phyloP scores from a whole-genome alignment of 768 basidiomycete genomes.

The Podaxis sp. region DNA sequence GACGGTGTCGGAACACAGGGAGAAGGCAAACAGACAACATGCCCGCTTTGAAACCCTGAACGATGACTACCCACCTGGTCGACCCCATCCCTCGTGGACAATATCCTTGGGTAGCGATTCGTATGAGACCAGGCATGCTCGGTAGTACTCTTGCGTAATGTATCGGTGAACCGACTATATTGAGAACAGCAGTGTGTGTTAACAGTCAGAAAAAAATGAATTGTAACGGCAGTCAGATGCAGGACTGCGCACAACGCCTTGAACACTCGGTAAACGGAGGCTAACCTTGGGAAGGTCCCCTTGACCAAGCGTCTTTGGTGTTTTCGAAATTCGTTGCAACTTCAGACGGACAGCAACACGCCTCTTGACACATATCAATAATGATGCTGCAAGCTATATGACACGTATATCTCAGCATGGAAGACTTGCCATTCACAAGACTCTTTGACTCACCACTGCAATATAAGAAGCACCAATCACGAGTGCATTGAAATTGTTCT shows the following conservation, averaged over 20 bases:
- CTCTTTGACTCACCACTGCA: slow-evolving; percentile 47
- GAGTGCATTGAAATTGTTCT: slow-evolving; percentile 61
- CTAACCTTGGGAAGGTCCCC: slow-evolving; percentile 60
- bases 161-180: slow-evolving; percentile 60
- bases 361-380: slow-evolving; percentile 64
- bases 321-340: slow-evolving; percentile 65
- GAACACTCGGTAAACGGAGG: neutral
- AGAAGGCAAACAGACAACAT: neutral
- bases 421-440: neutral
- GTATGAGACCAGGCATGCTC: slow-evolving; percentile 65
- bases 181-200: neutral
- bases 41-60: neutral
- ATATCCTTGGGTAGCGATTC: slow-evolving; percentile 66
- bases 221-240: neutral
- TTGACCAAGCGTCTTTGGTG: slow-evolving; percentile 44
- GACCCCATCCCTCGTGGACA: slow-evolving; percentile 72
- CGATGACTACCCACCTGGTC: slow-evolving; percentile 44
- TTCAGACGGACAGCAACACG: slow-evolving; percentile 60
- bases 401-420: neutral
- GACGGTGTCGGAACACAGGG: neutral
- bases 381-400: slow-evolving; percentile 48
- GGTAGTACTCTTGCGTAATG: slow-evolving; percentile 71
- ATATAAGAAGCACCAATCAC: slow-evolving; percentile 69
- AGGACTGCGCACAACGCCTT: neutral
- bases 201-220: neutral